Evolutionary conservation across 1,284 basidiomycete genomes (phyloP).

Genomic region (Heterobasidion annosum): DNA sequence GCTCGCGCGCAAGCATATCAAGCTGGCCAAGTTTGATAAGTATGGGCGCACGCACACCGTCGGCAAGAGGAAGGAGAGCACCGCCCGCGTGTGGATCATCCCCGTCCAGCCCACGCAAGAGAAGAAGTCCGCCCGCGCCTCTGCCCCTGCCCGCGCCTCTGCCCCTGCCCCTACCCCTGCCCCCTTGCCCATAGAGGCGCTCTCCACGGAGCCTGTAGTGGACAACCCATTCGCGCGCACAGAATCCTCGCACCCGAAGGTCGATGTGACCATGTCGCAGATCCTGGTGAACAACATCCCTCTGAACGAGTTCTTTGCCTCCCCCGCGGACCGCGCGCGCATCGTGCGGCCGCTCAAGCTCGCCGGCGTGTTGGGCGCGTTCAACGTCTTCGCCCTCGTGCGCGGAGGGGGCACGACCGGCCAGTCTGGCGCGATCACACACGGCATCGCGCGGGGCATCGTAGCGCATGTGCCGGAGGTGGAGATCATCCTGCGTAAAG

Average conservation of each 20-base stretch:
- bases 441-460: conserved; percentile 80
- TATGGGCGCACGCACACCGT: conserved; percentile 76
- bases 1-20: conserved; percentile 35
- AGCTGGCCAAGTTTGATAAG: conserved; percentile 55
- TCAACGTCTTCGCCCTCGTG: conserved; percentile 84
- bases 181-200: conserved; percentile 9
- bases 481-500: conserved; percentile 60
- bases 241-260: conserved; percentile 1
- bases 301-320: conserved; percentile 71
- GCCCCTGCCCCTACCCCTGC: conserved; percentile 3
- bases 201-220: conserved; percentile 4
- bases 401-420: conserved; percentile 88
- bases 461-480: conserved; percentile 62
- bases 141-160: conserved; percentile 1
- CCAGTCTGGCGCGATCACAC: conserved; percentile 84
- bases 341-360: conserved; percentile 80
- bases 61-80: conserved; percentile 81
- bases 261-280: conserved; percentile 18
- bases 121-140: neutral
- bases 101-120: conserved; percentile 38
- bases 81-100: conserved; percentile 91
- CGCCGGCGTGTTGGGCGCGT: conserved; percentile 82
- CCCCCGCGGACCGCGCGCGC: conserved; percentile 72
- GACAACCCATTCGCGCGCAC: conserved; percentile 8
- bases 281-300: conserved; percentile 83